Conservation (phyloP, 257 asterid genomes). For the Forsythia viridissima region DNA sequence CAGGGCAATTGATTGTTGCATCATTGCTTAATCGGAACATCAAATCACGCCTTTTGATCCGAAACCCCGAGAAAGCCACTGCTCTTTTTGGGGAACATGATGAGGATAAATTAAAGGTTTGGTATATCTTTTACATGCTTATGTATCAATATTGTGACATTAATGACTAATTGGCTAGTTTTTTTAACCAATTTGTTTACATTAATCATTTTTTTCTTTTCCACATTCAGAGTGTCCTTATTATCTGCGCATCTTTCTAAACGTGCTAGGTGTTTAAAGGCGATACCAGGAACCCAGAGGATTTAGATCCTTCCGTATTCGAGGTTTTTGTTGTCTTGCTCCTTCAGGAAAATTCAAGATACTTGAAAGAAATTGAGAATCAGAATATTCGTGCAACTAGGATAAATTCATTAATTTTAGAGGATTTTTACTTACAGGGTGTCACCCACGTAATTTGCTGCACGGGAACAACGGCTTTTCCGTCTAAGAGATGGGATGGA, state of each 20-base stretch:
- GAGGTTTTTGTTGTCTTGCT: conserved; percentile 54
- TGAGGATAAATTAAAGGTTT: conserved; percentile 72
- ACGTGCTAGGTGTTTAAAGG: conserved; percentile 69
- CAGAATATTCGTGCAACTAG: not conserved
- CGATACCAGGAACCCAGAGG: conserved; percentile 73
- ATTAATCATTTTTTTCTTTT: conserved; percentile 6
- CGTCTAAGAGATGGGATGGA: conserved; percentile 96
- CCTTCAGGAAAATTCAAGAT: conserved; percentile 12
- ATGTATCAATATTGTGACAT: not conserved
- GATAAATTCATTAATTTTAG: conserved; percentile 7
- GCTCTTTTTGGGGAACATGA: conserved; percentile 79
- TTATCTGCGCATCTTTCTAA: conserved; percentile 31
- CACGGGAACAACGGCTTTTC: conserved; percentile 97
- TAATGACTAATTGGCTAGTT: not conserved
- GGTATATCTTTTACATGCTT: conserved; percentile 16
- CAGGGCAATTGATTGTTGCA: conserved; percentile 95
- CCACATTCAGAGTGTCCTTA: conserved; percentile 21
- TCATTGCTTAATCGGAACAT: conserved; percentile 67
- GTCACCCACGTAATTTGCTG: conserved; percentile 93
- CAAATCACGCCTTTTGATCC: conserved; percentile 69
- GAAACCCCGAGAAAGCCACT: conserved; percentile 73
- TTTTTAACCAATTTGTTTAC: conserved; percentile 3
- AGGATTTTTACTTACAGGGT: conserved; percentile 45
- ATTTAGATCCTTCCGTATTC: conserved; percentile 73
- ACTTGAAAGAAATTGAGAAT: conserved; percentile 19